Evolutionary conservation across 192 early-diverging fungal genomes (phyloP), one percentile per base, ranked within the genome.

Genomic region (Mortierella hygrophila): DNA sequence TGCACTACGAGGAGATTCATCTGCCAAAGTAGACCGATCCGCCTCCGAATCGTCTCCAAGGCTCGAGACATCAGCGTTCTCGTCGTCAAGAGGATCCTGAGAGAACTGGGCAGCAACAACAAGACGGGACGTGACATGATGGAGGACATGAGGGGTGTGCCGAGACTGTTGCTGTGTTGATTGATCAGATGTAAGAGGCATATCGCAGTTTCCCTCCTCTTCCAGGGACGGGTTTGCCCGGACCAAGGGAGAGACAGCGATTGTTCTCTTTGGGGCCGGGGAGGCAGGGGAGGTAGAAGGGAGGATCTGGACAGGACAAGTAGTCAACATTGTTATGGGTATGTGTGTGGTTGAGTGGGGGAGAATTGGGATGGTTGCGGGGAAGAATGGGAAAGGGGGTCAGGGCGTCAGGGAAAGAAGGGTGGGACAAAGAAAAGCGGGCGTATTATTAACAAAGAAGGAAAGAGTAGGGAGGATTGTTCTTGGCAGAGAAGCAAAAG

Each of bases 201-300:
- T 78, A 41, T 78, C 77, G 26, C 77, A 72, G 38, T 78, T 78
- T 29, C 77, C 77, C 18, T 78, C 69, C 21, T 78, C 77, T 23
- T 72, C 77, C 16, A 55, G 52, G 35, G 77, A 78, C n/a, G 7
- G 37, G 26, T 70, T 46, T 3, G 77, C 72, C 13, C 69, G 47
- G 37, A 46, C 77, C 3, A 79, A 32, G 6, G 78, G 70, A 4
- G 78, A 79, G 42, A 73, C 52, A 0, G 78, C 78, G 26, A 79
- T 44, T 4, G 71, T 65, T 73, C 70, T 55, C 23, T 79, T 79
- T n/a, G n/a, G 41, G 70, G 21, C 70, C 21, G 21, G 11, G 21
- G 70, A 23, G 2, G 21, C 18, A 52, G 49, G 49, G 49, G 49
- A 52, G 2, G 70, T 4, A 16, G 37, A n/a, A 35, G 70, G 35